Percentiles rank a stretch among this genome's conserved stretches.
Conservation (phyloP, 345 rosid genomes). For the Fremontodendron californicum region DNA sequence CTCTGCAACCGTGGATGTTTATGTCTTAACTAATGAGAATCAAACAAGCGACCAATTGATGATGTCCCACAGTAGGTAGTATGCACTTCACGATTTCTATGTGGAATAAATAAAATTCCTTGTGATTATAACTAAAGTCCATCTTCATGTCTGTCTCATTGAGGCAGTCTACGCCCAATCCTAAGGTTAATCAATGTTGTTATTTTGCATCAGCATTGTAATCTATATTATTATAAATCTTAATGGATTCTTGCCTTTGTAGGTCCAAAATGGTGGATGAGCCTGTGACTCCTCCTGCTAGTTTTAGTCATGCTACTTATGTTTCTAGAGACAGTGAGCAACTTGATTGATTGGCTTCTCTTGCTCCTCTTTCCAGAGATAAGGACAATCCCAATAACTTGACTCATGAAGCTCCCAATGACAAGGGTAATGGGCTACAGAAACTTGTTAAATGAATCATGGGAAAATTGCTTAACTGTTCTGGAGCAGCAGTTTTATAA, state of each 20-base stretch:
- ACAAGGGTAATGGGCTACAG: constrained; percentile 15
- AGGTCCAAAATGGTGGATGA: not conserved
- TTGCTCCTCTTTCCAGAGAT: constrained; percentile 13
- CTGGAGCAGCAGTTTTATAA: constrained; percentile 50
- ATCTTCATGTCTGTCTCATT: not conserved
- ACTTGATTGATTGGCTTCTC: not conserved
- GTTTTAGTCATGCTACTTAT: not conserved
- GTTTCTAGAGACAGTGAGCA: not conserved
- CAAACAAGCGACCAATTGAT: not conserved
- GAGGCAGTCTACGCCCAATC: not conserved
- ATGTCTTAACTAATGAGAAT: not conserved
- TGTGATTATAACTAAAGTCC: not conserved
- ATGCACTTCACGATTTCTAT: not conserved
- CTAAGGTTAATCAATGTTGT: not conserved
- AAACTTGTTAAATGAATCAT: constrained; percentile 28
- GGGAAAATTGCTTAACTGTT: constrained; percentile 49
- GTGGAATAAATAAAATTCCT: too few species aligned
- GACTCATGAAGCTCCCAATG: not conserved
- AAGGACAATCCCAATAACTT: constrained; percentile 1
- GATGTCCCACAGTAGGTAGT: not conserved
- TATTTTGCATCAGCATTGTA: not conserved
- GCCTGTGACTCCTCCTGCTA: not conserved
- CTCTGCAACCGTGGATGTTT: not conserved
- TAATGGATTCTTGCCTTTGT: not conserved
- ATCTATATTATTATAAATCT: not conserved